These are phyloP conservation scores for Solanum hybrid DNA, from an alignment of 305 asterid species.

Conservation along the genomic window DNA sequence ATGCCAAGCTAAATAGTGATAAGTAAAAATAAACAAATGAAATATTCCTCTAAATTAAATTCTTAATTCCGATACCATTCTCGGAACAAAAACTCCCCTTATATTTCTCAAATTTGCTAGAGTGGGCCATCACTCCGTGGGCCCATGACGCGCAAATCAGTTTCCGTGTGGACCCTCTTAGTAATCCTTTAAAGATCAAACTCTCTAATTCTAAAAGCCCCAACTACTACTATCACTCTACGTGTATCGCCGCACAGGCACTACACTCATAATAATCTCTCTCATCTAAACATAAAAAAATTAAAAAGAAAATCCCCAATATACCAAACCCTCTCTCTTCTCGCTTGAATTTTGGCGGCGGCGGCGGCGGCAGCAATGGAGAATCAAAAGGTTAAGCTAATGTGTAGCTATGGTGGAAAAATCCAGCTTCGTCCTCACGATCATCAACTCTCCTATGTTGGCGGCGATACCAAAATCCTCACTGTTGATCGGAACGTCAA, in stretches of 20 bases:
- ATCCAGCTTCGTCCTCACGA: conserved; percentile 44
- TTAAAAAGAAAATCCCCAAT: background rate
- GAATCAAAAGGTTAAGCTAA: conserved; percentile 35
- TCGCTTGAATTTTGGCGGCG: conserved; percentile 10
- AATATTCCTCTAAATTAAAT: background rate
- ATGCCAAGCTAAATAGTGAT: no score
- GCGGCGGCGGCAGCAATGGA: conserved; percentile 12
- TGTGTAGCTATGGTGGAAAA: conserved; percentile 80
- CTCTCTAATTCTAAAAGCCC: background rate
- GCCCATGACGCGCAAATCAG: background rate
- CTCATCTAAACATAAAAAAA: background rate
- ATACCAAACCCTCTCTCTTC: background rate
- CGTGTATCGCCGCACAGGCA: background rate
- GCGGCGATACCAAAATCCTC: conserved; percentile 78
- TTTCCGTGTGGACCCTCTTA: conserved; percentile 1
- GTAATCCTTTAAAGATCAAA: background rate
- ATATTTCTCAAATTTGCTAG: background rate
- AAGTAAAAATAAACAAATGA: no score
- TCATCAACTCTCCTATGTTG: conserved; percentile 51
- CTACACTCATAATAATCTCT: background rate
- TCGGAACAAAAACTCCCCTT: background rate
- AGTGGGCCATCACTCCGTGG: background rate
- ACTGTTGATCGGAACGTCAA: conserved; percentile 49
- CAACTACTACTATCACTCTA: background rate
- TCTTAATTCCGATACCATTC: background rate